Conservation (phyloP, 108 stramenopile species). For the Bacterosira constricta region DNA sequence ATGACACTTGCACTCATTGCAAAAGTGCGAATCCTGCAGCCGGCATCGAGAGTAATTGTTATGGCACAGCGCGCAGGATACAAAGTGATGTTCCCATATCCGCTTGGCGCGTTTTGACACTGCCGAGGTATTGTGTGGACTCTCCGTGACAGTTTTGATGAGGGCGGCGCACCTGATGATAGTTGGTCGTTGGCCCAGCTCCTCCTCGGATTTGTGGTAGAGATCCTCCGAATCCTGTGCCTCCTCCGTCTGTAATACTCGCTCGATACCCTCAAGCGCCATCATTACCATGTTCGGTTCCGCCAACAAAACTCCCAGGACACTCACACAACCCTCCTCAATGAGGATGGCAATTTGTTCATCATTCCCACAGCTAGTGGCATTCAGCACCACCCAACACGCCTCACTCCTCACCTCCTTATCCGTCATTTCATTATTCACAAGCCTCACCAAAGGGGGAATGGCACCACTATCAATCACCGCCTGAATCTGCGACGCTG, state of each 20-base stretch:
- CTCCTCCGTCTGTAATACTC: slow-evolving; percentile 92
- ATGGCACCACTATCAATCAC: slow-evolving; percentile 95
- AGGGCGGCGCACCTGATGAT: slow-evolving; percentile 74
- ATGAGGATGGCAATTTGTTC: slow-evolving; percentile 92
- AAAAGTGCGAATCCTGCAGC: slow-evolving; percentile 77
- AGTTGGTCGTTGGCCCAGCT: slow-evolving; percentile 47
- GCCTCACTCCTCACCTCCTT: slow-evolving; percentile 95
- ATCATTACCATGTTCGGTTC: slow-evolving; percentile 95
- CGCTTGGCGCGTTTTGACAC: slow-evolving; percentile 88
- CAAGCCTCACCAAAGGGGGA: slow-evolving; percentile 87
- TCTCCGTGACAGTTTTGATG: slow-evolving; percentile 84
- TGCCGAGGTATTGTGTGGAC: slow-evolving; percentile 74
- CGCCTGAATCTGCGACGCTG: slow-evolving; percentile 94
- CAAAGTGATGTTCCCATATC: slow-evolving; percentile 96
- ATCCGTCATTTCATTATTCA: slow-evolving; percentile 76
- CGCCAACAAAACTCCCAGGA: slow-evolving; percentile 83
- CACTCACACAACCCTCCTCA: slow-evolving; percentile 89
- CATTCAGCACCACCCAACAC: slow-evolving; percentile 98
- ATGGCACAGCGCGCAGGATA: slow-evolving; percentile 93
- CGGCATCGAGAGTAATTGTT: slow-evolving; percentile 88
- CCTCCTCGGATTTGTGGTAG: slow-evolving; percentile 33
- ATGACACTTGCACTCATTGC: slow-evolving; percentile 94
- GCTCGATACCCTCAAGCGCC: slow-evolving; percentile 95
- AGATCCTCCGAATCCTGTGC: slow-evolving; percentile 60
- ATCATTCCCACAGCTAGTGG: slow-evolving; percentile 95